These are phyloP conservation scores for Sparassis latifolia DNA, from an alignment of 1,284 basidiomycete species.

Conservation along the genomic window DNA sequence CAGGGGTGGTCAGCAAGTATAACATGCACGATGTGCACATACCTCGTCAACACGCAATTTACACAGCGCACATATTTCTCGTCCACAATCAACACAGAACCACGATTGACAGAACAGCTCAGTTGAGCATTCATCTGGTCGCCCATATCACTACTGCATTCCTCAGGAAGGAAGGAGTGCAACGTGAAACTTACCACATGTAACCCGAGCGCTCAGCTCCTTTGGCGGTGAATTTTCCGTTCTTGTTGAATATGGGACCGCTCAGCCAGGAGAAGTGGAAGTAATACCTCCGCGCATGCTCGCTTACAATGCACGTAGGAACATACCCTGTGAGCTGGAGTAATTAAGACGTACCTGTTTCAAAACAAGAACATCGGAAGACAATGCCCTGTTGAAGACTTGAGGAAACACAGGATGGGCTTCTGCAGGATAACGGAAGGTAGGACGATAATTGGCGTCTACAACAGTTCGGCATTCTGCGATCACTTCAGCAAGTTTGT, in stretches of 20 bases:
- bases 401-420: too few relatives aligned
- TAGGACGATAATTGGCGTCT: too few relatives aligned
- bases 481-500: too few relatives aligned
- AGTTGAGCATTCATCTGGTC: slow-evolving; percentile 7
- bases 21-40: too few relatives aligned
- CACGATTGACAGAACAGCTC: not conserved
- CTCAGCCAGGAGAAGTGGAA: not conserved
- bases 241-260: not conserved
- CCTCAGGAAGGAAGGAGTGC: not conserved
- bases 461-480: too few relatives aligned
- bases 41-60: too few relatives aligned
- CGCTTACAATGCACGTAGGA: slow-evolving; percentile 1
- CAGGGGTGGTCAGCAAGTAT: too few relatives aligned
- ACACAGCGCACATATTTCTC: not conserved
- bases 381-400: too few relatives aligned
- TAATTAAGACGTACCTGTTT: not conserved
- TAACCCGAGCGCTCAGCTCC: slow-evolving; percentile 4
- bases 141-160: slow-evolving; percentile 5
- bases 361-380: too few relatives aligned
- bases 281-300: not conserved
- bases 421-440: too few relatives aligned
- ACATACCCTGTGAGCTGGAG: not conserved
- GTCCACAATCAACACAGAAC: not conserved
- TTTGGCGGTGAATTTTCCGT: not conserved
- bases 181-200: slow-evolving; percentile 11